A percentile compares a stretch with the other conserved stretches of the same genome.
Evolutionary conservation across 2,329 filamentous ascomycete genomes (phyloP).

Genomic region (Waltergamsia citrina): DNA sequence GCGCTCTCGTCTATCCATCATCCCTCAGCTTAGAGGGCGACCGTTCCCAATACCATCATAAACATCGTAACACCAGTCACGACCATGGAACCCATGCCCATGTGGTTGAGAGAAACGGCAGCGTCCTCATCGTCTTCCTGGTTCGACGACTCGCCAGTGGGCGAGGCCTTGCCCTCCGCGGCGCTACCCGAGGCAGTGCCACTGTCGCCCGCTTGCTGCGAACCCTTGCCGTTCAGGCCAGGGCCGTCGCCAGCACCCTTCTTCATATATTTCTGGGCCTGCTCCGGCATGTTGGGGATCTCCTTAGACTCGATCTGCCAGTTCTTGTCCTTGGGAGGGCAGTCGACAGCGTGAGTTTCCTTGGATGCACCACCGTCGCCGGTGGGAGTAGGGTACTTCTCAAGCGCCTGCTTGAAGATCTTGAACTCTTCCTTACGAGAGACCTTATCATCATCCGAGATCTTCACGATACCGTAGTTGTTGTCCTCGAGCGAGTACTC

Average conservation of each 20-base stretch:
- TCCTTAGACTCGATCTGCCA: slow-evolving; percentile 42
- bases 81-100: slow-evolving; percentile 20
- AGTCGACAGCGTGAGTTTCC: slow-evolving; percentile 34
- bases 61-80: slow-evolving; percentile 23
- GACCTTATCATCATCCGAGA: slow-evolving; percentile 44
- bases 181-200: slow-evolving; percentile 35
- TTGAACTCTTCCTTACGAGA: slow-evolving; percentile 52
- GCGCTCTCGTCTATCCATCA: slow-evolving; percentile 5
- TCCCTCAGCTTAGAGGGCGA: slow-evolving; percentile 23
- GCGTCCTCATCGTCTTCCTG: slow-evolving; percentile 17
- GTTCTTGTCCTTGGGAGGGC: slow-evolving; percentile 35
- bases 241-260: slow-evolving; percentile 43
- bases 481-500: slow-evolving; percentile 80
- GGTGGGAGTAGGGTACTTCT: slow-evolving; percentile 38
- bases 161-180: slow-evolving; percentile 20
- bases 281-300: slow-evolving; percentile 41
- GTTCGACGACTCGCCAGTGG: slow-evolving; percentile 10
- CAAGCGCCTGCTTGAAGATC: slow-evolving; percentile 37
- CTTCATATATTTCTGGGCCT: slow-evolving; percentile 42
- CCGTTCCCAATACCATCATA: slow-evolving; percentile 27
- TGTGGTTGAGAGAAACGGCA: slow-evolving; percentile 16
- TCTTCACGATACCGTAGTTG: slow-evolving; percentile 69
- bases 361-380: slow-evolving; percentile 39
- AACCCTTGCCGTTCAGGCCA: slow-evolving; percentile 42
- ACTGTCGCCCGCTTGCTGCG: slow-evolving; percentile 38